Evolutionary conservation across 495 filamentous ascomycete genomes (phyloP).

Genomic region (Parathielavia hyrcaniae): DNA sequence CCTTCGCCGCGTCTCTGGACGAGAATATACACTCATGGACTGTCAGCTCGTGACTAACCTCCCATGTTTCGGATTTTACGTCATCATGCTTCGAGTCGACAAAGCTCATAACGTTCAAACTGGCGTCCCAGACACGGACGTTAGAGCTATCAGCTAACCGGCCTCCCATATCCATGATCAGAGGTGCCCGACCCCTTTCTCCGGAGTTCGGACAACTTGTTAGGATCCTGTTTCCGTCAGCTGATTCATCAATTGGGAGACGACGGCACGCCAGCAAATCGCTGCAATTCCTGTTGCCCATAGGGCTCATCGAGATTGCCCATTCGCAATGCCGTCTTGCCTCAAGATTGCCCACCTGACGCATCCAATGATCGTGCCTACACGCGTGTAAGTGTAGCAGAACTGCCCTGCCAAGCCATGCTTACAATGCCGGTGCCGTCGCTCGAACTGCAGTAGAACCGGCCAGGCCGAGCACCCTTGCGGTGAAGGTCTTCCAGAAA

Average conservation of each 20-base stretch:
- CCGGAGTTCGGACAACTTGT: not conserved
- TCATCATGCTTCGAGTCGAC: not conserved
- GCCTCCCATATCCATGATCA: too few species aligned
- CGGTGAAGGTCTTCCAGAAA: conserved; percentile 15
- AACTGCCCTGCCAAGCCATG: conserved; percentile 12
- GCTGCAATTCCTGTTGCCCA: conserved; percentile 20
- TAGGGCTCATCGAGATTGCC: conserved; percentile 13
- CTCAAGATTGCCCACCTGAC: conserved; percentile 20
- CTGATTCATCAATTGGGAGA: not conserved
- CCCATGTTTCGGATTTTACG: not conserved
- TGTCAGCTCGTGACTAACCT: not conserved
- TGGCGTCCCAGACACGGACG: too few species aligned
- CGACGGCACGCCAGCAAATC: conserved; percentile 7
- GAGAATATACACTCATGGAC: not conserved
- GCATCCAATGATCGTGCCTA: conserved; percentile 22
- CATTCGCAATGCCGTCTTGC: not conserved
- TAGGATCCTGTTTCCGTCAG: not conserved
- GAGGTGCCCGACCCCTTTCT: not conserved
- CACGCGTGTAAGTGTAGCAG: not conserved
- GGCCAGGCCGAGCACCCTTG: conserved; percentile 11
- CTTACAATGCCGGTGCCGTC: too few species aligned
- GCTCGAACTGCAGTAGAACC: not conserved
- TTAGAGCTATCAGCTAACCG: too few species aligned
- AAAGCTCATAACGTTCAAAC: too few species aligned
- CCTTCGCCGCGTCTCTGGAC: too few species aligned